Conservation (phyloP, 2,329 filamentous ascomycete genomes). For the Penicillium corylophilum region DNA sequence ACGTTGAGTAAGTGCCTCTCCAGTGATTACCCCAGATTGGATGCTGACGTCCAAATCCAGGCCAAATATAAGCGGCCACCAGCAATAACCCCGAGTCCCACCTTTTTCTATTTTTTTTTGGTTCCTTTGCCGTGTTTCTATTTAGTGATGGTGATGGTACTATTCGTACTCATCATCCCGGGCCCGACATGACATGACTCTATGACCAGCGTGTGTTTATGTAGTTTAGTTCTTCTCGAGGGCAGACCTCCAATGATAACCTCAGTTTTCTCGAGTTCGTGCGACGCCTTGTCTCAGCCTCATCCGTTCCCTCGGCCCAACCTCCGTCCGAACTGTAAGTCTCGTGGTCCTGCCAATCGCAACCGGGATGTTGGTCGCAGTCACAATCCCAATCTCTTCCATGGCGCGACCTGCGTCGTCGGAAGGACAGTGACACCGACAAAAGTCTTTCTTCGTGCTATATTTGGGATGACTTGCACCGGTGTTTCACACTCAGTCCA, state of each 20-base stretch:
- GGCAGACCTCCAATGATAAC: constrained; percentile 7
- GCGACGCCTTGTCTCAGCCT: constrained; percentile 5
- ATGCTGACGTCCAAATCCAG: constrained; percentile 13
- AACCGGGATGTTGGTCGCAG: constrained; percentile 12
- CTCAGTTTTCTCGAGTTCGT: neutral
- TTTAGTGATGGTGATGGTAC: neutral
- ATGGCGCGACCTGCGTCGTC: neutral
- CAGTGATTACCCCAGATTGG: neutral
- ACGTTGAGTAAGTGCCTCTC: constrained; percentile 55
- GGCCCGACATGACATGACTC: constrained; percentile 23
- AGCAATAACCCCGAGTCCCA: neutral
- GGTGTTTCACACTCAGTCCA: neutral
- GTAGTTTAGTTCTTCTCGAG: constrained; percentile 19
- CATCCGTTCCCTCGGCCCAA: constrained; percentile 12
- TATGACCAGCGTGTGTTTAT: constrained; percentile 26
- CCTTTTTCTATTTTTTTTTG: neutral
- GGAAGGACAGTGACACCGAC: constrained; percentile 11
- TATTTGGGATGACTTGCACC: neutral
- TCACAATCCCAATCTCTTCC: constrained; percentile 14
- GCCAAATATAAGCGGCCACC: constrained; percentile 13
- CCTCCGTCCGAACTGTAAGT: constrained; percentile 17
- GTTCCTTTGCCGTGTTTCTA: neutral
- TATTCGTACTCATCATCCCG: neutral
- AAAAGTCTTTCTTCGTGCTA: neutral
- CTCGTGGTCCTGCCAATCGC: constrained; percentile 13